Conservation (phyloP, 352 stramenopile genomes). For the Phytophthora fragariae region DNA sequence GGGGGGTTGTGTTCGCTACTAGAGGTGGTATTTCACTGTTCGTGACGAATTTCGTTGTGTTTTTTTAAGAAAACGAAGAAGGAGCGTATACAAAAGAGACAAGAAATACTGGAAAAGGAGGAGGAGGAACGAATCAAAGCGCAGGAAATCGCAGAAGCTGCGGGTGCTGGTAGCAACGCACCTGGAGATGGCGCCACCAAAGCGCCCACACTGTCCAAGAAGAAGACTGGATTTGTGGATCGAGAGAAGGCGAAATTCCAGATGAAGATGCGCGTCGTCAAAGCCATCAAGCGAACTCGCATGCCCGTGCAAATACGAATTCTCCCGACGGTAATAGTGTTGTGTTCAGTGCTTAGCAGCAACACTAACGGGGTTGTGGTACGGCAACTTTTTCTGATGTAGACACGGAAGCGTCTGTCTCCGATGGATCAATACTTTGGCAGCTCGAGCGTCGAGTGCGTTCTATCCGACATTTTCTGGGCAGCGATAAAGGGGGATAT, state of each 20-base stretch:
- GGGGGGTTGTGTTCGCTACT: not conserved
- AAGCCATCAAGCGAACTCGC: constrained; percentile 60
- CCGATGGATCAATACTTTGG: constrained; percentile 79
- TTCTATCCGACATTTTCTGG: constrained; percentile 79
- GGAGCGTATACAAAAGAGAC: constrained; percentile 60
- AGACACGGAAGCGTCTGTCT: constrained; percentile 54
- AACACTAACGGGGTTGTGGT: not conserved
- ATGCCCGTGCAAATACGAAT: constrained; percentile 78
- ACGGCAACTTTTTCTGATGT: not conserved
- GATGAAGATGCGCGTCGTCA: constrained; percentile 60
- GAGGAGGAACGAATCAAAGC: constrained; percentile 45
- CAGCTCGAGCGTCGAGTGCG: constrained; percentile 51
- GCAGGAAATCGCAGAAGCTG: constrained; percentile 3
- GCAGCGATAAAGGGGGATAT: constrained; percentile 70
- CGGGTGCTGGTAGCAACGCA: not conserved
- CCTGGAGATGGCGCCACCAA: constrained; percentile 8
- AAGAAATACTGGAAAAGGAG: constrained; percentile 66
- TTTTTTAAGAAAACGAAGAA: constrained; percentile 50
- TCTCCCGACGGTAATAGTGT: constrained; percentile 47
- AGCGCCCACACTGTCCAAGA: constrained; percentile 1
- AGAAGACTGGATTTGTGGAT: constrained; percentile 54
- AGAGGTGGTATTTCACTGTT: not conserved
- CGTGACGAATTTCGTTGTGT: not conserved
- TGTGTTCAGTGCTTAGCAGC: not conserved
- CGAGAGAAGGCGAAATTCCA: constrained; percentile 64